These are phyloP conservation scores for Fonsecaea erecta DNA, from an alignment of 2,329 filamentous ascomycete species.

Conservation along the genomic window DNA sequence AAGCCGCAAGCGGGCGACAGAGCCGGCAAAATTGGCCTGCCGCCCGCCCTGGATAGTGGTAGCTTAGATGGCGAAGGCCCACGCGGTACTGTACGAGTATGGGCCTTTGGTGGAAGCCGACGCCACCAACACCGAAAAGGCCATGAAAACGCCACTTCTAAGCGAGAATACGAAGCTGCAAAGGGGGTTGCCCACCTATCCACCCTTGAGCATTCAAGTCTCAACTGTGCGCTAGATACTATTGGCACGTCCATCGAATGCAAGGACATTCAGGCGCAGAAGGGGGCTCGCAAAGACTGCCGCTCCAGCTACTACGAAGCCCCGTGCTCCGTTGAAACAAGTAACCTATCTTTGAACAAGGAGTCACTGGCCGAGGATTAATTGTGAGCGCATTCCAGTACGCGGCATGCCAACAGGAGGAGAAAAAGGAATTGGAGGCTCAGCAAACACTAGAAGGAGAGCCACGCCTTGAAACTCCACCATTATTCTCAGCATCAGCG, in stretches of 20 bases:
- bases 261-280: not conserved
- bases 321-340: no score
- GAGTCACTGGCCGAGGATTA: no score
- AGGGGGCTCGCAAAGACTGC: not conserved
- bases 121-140: not conserved
- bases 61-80: slow-evolving; percentile 1
- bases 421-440: not conserved
- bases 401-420: not conserved
- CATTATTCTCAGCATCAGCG: not conserved
- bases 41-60: not conserved
- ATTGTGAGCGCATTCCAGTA: no score
- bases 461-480: not conserved
- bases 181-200: not conserved
- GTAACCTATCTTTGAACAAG: no score
- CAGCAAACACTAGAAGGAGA: not conserved
- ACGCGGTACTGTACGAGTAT: not conserved
- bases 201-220: not conserved
- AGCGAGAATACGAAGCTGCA: not conserved
- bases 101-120: not conserved
- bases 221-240: not conserved
- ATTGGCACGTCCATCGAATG: not conserved
- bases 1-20: not conserved
- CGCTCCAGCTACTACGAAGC: not conserved
- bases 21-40: slow-evolving; percentile 13
- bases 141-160: not conserved